Percentiles rank a stretch among this genome's conserved stretches.
phyloP scores from a whole-genome alignment of 495 filamentous ascomycete species.

The Aspergillus avenaceus region DNA sequence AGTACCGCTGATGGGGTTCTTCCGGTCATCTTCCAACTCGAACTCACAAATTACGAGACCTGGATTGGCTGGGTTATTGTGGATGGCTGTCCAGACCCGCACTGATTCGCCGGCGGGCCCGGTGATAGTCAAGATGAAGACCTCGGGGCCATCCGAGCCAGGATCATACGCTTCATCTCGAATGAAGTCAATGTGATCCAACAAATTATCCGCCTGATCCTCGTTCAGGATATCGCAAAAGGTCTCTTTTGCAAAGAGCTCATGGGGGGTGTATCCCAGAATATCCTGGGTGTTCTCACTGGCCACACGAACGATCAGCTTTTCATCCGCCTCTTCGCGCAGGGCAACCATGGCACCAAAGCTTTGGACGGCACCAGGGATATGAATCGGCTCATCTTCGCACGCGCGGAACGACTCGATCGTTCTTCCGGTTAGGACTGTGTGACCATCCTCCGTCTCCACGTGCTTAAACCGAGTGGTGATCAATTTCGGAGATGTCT shows the following conservation, averaged over 20 bases:
- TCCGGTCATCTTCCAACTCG: slow-evolving; percentile 77
- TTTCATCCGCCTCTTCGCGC: slow-evolving; percentile 64
- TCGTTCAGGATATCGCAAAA: slow-evolving; percentile 79
- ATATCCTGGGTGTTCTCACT: slow-evolving; percentile 82
- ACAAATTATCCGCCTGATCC: slow-evolving; percentile 75
- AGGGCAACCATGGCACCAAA: slow-evolving; percentile 80
- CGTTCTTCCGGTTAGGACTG: slow-evolving; percentile 75
- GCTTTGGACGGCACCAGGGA: slow-evolving; percentile 82
- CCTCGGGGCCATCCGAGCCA: slow-evolving; percentile 72
- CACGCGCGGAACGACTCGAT: slow-evolving; percentile 68
- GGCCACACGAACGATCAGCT: slow-evolving; percentile 67
- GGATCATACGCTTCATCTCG: slow-evolving; percentile 68
- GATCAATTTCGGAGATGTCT: slow-evolving; percentile 33
- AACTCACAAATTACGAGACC: slow-evolving; percentile 87
- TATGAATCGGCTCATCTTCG: slow-evolving; percentile 92
- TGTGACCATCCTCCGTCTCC: slow-evolving; percentile 75
- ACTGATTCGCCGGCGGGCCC: slow-evolving; percentile 45
- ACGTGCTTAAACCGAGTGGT: slow-evolving; percentile 79
- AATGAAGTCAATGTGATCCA: slow-evolving; percentile 88
- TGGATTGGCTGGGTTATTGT: slow-evolving; percentile 60
- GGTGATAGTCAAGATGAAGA: slow-evolving; percentile 72
- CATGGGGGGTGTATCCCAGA: slow-evolving; percentile 73
- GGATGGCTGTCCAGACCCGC: slow-evolving; percentile 88
- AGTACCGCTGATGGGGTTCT: slow-evolving; percentile 61
- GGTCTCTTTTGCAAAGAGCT: slow-evolving; percentile 69